Evolutionary conservation across 176 grass and related monocot species (phyloP), one percentile per base, ranked within the genome.

Genomic region (Melocanna baccifera): DNA sequence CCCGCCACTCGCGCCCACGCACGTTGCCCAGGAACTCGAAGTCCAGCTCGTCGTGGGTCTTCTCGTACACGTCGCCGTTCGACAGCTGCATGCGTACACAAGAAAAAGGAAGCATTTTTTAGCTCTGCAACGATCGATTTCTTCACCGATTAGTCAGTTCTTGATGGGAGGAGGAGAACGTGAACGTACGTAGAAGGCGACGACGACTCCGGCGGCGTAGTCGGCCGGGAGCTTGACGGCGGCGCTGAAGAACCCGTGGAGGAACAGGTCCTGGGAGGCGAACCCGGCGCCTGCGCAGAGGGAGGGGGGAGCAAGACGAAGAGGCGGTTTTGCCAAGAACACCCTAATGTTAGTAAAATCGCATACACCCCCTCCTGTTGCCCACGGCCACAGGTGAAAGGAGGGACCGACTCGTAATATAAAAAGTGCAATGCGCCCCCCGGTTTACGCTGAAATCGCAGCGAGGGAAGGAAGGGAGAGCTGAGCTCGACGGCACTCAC

Each of bases 1-100:
- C 87, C 34, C 91, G 89, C 94, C 94, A 96, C 67, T 97, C 95
- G 70, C 87, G 91, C 0, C 95, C 95, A 41, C 91, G 94, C 69
- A 94, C 91, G 62, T 94, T 94, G 73, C 95, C 95, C 62, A 97
- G 86, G 84, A 97, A 97, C 90, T 97, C 95, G 76, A 97, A 97
- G 89, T 97, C 95, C 79, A 97, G 83, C 81, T 97, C 95, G 79
- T 97, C 95, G 79, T 97, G 95, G 25, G 86, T 97, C 89, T 88
- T 94, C 88, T 91, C 69, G 82, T 89, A 94, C 75, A 79, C 46
- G 91, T 92, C 95, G 12, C 89, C 95, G 90, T 97, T 97, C 4
- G 95, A 94, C 69, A 97, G 79, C 94, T 97, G 76, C 82, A 82
- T 10, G 39, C 26, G 41, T 23, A 10, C 9, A 83, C 47, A 19